phyloP scores from a whole-genome alignment of 495 filamentous ascomycete genomes.

The Penicillium cinerascens region DNA sequence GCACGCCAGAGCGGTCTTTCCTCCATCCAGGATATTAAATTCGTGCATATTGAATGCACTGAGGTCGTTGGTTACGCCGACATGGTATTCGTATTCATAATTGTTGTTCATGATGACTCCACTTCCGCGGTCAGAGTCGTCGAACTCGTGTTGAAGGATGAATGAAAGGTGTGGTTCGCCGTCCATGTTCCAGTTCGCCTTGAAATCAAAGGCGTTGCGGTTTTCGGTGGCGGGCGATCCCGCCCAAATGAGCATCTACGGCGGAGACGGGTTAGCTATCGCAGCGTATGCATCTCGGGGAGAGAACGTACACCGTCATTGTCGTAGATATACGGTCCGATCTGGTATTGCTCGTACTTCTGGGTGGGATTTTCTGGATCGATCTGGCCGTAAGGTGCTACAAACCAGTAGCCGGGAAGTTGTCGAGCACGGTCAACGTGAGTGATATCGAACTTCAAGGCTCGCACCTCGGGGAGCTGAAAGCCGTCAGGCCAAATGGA shows the following conservation, averaged over 20 bases:
- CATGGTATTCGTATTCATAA: conserved; percentile 31
- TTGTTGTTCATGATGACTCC: conserved; percentile 26
- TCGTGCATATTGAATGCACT: conserved; percentile 43
- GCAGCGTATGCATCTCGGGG: background rate
- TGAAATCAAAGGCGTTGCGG: conserved; percentile 33
- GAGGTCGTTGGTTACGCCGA: conserved; percentile 28
- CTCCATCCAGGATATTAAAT: conserved; percentile 35
- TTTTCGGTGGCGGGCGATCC: conserved; percentile 27
- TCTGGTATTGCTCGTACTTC: conserved; percentile 27
- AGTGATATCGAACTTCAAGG: conserved; percentile 26
- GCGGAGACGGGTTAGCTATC: background rate
- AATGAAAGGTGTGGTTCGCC: conserved; percentile 38
- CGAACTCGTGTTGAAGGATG: conserved; percentile 34
- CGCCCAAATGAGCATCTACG: conserved; percentile 33
- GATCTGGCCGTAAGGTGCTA: conserved; percentile 27
- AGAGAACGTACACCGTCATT: conserved; percentile 27
- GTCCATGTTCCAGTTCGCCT: conserved; percentile 27
- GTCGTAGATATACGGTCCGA: conserved; percentile 40
- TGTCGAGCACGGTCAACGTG: conserved; percentile 22
- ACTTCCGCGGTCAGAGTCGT: conserved; percentile 13
- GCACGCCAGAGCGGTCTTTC: conserved; percentile 35
- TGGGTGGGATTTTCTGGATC: conserved; percentile 16
- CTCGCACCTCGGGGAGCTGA: conserved; percentile 27
- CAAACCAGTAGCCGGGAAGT: conserved; percentile 34
- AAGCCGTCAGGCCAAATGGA: background rate